Base-by-base conservation (phyloP, 2,329 filamentous ascomycete species). In the Graphiopsis chlorocephala region DNA sequence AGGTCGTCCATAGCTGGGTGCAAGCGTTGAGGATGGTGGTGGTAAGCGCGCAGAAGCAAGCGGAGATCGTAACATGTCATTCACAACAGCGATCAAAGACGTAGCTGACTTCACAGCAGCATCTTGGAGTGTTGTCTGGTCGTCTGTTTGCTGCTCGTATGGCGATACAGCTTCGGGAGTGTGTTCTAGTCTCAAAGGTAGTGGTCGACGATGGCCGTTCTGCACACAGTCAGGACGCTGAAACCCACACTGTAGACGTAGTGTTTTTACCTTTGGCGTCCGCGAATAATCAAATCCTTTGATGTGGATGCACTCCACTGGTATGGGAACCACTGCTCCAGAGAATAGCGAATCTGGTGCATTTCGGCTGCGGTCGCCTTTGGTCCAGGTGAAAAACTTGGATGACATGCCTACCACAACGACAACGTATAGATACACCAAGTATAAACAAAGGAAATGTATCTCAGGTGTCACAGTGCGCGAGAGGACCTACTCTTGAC, bases 321-420 rank as follows among this genome's bases (percentile, higher is more conserved):
- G 71, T 28, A 80, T 78, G 10, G 78, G 70, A 7, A 80, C 69
- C 35, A 80, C 69, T 10, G 77, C 78, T n/a, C 76, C 74, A 2
- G 75, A 76, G 11, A 73, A 75, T 67, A 77, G 74, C 17, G 71
- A 66, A 61, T 78, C 78, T 26, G 59, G 33, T 20, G 69, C 73
- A 68, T 69, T 69, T 58, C 65, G 75, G 53, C 53, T 56, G 69
- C 71, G 75, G 71, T 69, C 78, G 71, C 72, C 73, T 63, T 79
- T 80, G 15, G 78, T 78, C 79, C 80, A 80, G 55, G 78, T 79
- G 58, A 79, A 79, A 66, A 80, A 77, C 60, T 77, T 79, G 26
- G 78, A 74, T 11, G 72, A 73, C 77, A 80, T 80, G 33, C 42
- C 64, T 29, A 50, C 31, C 23, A 65, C 38, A 31, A 60, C 47